A percentile compares a stretch with the other conserved stretches of the same genome.
Evolutionary conservation across 345 rosid genomes (phyloP).

Genomic region (Salix purpurea): DNA sequence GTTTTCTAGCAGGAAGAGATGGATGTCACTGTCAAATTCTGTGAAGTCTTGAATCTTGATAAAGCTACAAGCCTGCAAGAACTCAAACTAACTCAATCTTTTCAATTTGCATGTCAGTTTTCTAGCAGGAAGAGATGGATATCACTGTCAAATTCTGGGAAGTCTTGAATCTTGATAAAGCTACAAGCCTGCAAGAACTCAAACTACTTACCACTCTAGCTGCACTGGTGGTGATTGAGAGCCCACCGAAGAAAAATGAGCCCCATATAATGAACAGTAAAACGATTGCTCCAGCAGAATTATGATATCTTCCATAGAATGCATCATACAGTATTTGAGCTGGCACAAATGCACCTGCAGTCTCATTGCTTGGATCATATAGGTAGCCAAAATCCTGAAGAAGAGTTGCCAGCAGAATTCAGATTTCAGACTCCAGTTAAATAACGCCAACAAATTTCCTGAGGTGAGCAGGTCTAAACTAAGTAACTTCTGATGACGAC

Average conservation of each 20-base stretch:
- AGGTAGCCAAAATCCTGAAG: conserved; percentile 45
- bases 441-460: not conserved
- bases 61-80: not conserved
- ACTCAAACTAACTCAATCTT: not conserved
- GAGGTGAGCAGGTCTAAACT: not conserved
- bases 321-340: conserved; percentile 66
- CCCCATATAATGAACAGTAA: conserved; percentile 57
- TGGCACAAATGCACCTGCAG: conserved; percentile 51
- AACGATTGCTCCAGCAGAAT: conserved; percentile 48
- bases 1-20: not conserved
- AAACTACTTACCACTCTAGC: conserved; percentile 48
- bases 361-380: conserved; percentile 52
- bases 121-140: not conserved
- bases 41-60: not conserved
- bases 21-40: not conserved
- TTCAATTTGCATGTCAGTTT: not conserved
- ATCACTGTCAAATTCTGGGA: not conserved
- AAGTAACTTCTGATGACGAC: not conserved
- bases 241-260: conserved; percentile 65
- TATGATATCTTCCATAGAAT: conserved; percentile 59
- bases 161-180: not conserved
- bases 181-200: not conserved
- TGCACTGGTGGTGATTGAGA: conserved; percentile 59
- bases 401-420: not conserved
- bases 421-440: not conserved